These are phyloP conservation scores for Venturia carpophila DNA, from an alignment of 2,329 filamentous ascomycete genomes.

Conservation along the genomic window DNA sequence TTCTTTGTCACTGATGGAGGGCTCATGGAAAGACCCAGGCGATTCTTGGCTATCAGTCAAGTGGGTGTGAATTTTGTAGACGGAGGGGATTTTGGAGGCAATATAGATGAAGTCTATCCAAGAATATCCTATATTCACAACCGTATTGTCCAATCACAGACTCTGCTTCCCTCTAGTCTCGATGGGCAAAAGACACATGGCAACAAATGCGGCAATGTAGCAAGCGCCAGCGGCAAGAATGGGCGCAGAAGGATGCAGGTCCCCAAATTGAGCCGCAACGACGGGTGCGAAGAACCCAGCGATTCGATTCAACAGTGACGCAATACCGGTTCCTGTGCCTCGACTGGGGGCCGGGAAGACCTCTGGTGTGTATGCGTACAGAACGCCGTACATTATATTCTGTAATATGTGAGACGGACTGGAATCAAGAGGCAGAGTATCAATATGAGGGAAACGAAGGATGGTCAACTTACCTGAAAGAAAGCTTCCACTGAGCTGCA, in stretches of 20 bases:
- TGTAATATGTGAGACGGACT: constrained; percentile 16
- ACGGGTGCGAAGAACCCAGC: constrained; percentile 62
- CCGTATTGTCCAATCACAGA: constrained; percentile 25
- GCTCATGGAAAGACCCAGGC: too few species aligned
- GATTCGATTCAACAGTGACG: constrained; percentile 61
- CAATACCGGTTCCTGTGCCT: constrained; percentile 64
- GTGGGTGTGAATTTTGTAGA: too few species aligned
- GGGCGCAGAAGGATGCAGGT: constrained; percentile 33
- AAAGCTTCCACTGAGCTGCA: constrained; percentile 64
- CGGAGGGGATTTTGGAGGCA: too few species aligned
- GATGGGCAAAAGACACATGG: constrained; percentile 36
- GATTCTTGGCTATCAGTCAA: too few species aligned
- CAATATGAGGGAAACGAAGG: neutral
- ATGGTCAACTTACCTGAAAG: constrained; percentile 43
- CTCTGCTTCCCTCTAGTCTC: constrained; percentile 38
- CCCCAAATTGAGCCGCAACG: constrained; percentile 45
- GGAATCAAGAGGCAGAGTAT: neutral
- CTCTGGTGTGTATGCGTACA: constrained; percentile 71
- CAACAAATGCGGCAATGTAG: constrained; percentile 37
- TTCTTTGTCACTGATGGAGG: too few species aligned
- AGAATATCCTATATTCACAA: too few species aligned
- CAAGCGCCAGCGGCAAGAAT: constrained; percentile 38
- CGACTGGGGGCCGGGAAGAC: constrained; percentile 66
- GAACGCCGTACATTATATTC: constrained; percentile 69
- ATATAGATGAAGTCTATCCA: too few species aligned